Conservation (phyloP, 2,329 filamentous ascomycete species). For the Cordyceps militaris region DNA sequence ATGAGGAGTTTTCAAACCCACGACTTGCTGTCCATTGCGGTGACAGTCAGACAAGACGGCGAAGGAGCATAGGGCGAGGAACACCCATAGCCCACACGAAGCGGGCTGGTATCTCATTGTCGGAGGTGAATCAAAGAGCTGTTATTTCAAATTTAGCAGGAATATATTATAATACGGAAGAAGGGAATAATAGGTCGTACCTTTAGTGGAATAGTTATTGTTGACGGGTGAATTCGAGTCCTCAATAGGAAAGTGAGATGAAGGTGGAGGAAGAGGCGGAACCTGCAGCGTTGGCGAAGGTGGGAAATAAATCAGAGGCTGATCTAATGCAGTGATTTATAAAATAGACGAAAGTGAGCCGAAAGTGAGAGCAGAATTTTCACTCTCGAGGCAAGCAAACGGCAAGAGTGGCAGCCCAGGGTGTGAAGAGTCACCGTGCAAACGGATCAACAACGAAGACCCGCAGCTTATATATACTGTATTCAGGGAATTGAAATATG, state of each 20-base stretch:
- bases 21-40: neutral
- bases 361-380: constrained; percentile 2
- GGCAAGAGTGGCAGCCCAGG: neutral
- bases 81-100: neutral
- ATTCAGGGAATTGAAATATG: neutral
- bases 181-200: neutral
- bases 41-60: neutral
- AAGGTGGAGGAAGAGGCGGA: neutral
- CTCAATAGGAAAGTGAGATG: neutral
- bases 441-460: neutral
- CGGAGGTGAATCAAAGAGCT: neutral
- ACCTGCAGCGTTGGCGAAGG: neutral
- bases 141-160: neutral
- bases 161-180: no score
- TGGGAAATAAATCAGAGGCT: neutral
- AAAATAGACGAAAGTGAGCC: constrained; percentile 1
- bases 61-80: neutral
- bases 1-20: neutral
- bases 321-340: neutral
- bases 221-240: neutral
- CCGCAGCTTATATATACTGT: neutral
- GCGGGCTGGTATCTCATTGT: neutral
- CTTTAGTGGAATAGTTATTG: neutral
- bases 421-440: neutral
- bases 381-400: neutral